Conservation (phyloP, 805 yeast species). For the Dipodascus albidus region DNA sequence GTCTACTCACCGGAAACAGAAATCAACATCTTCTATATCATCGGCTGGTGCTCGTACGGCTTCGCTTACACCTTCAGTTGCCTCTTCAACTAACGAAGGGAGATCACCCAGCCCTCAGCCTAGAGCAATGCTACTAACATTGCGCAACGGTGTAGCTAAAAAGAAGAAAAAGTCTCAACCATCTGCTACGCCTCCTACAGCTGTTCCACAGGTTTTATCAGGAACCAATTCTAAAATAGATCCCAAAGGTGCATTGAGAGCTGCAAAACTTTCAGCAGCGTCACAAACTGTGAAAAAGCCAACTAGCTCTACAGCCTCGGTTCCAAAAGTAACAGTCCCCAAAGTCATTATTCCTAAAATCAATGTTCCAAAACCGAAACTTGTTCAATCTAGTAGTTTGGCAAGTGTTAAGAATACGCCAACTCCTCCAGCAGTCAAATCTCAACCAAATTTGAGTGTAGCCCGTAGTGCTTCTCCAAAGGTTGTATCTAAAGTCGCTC, state of each 20-base stretch:
- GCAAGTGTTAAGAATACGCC: background rate
- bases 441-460: background rate
- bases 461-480: background rate
- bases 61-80: background rate
- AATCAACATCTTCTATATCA: background rate
- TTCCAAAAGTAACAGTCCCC: background rate
- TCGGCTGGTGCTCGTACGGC: background rate
- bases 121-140: background rate
- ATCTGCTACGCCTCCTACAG: background rate
- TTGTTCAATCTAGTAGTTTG: background rate
- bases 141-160: background rate
- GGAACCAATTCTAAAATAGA: background rate
- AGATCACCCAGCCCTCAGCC: conserved; percentile 1
- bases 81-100: background rate
- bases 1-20: background rate
- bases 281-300: background rate
- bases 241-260: background rate
- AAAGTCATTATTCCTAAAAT: background rate
- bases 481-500: too few species aligned
- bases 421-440: background rate
- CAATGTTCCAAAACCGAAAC: background rate
- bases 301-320: background rate
- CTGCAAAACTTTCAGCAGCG: background rate
- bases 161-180: background rate
- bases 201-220: background rate